Conservation (phyloP, 2,329 filamentous ascomycete genomes). For the Trichoderma simmonsii region DNA sequence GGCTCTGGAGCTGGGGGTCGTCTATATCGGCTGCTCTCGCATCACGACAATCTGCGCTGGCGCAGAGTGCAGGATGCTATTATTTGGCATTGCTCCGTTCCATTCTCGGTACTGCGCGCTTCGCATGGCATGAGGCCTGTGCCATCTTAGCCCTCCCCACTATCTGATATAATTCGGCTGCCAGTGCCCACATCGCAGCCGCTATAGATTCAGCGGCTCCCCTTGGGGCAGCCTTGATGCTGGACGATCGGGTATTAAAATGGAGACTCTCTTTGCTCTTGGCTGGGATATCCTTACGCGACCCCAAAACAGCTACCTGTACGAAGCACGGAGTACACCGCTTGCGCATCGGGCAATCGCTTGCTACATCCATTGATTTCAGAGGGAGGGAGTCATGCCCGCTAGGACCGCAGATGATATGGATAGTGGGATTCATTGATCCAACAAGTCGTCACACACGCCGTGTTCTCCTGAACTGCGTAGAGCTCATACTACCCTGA, state of each 20-base stretch:
- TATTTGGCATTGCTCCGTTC: not conserved
- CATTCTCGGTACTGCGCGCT: not conserved
- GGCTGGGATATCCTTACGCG: conserved; percentile 11
- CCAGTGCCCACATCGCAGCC: conserved; percentile 16
- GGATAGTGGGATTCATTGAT: not conserved
- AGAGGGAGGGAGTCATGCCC: not conserved
- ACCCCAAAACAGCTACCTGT: not conserved
- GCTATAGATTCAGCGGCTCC: conserved; percentile 17
- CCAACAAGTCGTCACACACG: not conserved
- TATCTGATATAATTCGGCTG: conserved; percentile 6
- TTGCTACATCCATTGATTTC: not conserved
- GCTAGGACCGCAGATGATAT: not conserved
- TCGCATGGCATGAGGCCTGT: not conserved
- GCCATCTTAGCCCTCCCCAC: conserved; percentile 7
- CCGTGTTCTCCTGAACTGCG: not conserved
- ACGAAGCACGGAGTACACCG: not conserved
- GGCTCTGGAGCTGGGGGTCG: not conserved
- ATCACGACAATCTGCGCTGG: not conserved
- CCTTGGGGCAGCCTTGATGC: conserved; percentile 18
- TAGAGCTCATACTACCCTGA: not conserved
- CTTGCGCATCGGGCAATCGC: conserved; percentile 7
- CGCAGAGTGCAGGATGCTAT: not conserved
- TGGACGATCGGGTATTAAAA: conserved; percentile 12
- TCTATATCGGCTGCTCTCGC: not conserved
- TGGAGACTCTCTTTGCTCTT: conserved; percentile 11